Evolutionary conservation across 257 asterid genomes (phyloP).

Genomic region (Nicotiana sylvestris): DNA sequence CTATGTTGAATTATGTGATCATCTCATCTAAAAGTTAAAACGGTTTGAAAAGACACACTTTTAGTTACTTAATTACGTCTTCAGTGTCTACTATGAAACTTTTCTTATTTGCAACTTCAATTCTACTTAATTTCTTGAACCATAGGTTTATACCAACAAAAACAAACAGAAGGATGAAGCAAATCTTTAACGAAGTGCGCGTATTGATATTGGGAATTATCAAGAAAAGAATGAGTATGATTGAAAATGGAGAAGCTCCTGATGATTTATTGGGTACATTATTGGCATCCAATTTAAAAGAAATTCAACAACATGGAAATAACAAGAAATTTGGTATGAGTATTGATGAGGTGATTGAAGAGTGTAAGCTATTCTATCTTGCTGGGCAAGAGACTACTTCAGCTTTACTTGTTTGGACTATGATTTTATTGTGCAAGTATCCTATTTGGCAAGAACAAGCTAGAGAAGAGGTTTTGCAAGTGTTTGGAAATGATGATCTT

Average conservation of each 20-base stretch:
- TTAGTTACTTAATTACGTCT: too few species aligned
- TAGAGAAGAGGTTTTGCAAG: constrained; percentile 22
- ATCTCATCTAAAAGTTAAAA: too few species aligned
- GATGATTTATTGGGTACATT: constrained; percentile 25
- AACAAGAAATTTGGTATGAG: constrained; percentile 16
- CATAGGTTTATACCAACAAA: constrained; percentile 18
- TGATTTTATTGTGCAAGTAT: constrained; percentile 19
- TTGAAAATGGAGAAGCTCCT: constrained; percentile 1
- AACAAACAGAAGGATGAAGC: constrained; percentile 18
- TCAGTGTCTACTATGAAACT: too few species aligned
- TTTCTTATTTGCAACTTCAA: not conserved
- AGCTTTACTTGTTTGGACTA: constrained; percentile 24
- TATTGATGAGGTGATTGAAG: constrained; percentile 27
- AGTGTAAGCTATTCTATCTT: constrained; percentile 29
- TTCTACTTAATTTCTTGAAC: not conserved
- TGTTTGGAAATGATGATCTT: constrained; percentile 7
- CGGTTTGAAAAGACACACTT: too few species aligned
- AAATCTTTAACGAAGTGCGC: constrained; percentile 4
- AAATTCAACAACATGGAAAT: constrained; percentile 6
- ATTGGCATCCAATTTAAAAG: constrained; percentile 19
- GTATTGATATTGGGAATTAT: constrained; percentile 3
- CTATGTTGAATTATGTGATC: too few species aligned
- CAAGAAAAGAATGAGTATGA: constrained; percentile 5
- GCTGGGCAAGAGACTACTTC: constrained; percentile 30
- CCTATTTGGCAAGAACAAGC: constrained; percentile 27